phyloP scores from a whole-genome alignment of 768 basidiomycete species.

The Rhodotorula kratochvilovae region DNA sequence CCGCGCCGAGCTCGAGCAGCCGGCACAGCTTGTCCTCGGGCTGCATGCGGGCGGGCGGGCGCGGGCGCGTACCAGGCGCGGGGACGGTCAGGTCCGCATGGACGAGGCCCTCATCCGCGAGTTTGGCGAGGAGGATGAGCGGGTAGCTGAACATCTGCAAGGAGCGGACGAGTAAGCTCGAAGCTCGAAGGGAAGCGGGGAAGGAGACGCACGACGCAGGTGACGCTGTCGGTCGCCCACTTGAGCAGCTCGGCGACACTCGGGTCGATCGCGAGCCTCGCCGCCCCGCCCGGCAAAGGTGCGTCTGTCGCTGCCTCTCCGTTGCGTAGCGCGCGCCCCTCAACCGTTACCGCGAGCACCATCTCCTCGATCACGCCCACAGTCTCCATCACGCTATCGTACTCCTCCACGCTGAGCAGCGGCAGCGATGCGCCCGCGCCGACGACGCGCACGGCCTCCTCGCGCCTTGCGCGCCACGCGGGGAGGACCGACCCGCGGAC shows the following conservation, averaged over 20 bases:
- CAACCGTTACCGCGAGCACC: constrained; percentile 20
- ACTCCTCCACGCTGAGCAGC: constrained; percentile 10
- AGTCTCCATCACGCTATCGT: constrained; percentile 12
- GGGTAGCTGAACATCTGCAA: constrained; percentile 32
- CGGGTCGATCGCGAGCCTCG: constrained; percentile 8
- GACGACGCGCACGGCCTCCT: neutral
- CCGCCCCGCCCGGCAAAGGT: neutral
- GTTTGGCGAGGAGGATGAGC: constrained; percentile 35
- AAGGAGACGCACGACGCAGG: constrained; percentile 31
- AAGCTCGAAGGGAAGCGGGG: no score
- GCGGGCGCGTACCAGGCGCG: constrained; percentile 4
- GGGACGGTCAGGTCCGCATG: constrained; percentile 31
- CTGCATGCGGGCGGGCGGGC: constrained; percentile 9
- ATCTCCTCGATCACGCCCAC: constrained; percentile 22
- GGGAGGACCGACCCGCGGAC: constrained; percentile 33
- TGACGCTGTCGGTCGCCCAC: constrained; percentile 32
- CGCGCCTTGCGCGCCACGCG: constrained; percentile 21
- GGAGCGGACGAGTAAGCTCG: neutral
- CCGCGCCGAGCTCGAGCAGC: constrained; percentile 36
- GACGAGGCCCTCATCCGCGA: constrained; percentile 38
- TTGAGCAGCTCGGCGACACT: constrained; percentile 15
- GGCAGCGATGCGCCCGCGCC: neutral
- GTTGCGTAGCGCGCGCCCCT: neutral
- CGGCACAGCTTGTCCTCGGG: constrained; percentile 36
- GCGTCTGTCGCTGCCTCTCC: no score